Conservation (phyloP, 306 rosid genomes). For the Castanea mollissima region DNA sequence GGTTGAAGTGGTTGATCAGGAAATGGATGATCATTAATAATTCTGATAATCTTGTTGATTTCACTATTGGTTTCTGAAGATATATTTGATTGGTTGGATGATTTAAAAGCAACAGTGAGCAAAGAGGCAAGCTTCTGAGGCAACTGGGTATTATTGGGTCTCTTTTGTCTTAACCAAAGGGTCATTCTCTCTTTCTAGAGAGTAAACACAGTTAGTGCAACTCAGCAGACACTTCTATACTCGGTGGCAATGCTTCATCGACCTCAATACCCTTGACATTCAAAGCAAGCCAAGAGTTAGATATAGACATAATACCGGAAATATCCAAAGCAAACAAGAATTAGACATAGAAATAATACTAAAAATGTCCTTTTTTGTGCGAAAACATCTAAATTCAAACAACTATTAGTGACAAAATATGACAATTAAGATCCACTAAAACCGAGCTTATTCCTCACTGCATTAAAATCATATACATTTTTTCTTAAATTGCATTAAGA, state of each 20-base stretch:
- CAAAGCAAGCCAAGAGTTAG: slow-evolving; percentile 6
- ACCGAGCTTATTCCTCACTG: not conserved
- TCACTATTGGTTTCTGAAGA: slow-evolving; percentile 17
- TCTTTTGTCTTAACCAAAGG: slow-evolving; percentile 19
- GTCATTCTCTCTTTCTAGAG: slow-evolving; percentile 25
- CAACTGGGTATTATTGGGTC: slow-evolving; percentile 17
- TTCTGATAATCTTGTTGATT: slow-evolving; percentile 47
- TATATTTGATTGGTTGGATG: slow-evolving; percentile 16
- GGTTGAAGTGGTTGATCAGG: slow-evolving; percentile 72
- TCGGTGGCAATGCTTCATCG: not conserved
- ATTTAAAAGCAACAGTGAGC: slow-evolving; percentile 4
- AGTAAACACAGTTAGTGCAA: not conserved
- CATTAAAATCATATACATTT: not conserved
- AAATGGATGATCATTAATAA: slow-evolving; percentile 76
- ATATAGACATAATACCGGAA: not conserved
- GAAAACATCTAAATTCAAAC: not conserved
- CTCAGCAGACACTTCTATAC: not conserved
- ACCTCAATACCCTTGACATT: slow-evolving; percentile 13
- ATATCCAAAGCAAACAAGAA: not conserved
- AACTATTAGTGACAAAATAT: not conserved
- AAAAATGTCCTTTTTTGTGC: not conserved
- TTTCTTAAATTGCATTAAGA: no score
- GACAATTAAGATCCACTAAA: not conserved
- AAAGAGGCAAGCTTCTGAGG: slow-evolving; percentile 23
- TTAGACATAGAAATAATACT: not conserved